A percentile compares a stretch with the other conserved stretches of the same genome.
These are phyloP conservation scores for Boletus reticulatus DNA, from an alignment of 768 basidiomycete genomes.

Conservation along the genomic window DNA sequence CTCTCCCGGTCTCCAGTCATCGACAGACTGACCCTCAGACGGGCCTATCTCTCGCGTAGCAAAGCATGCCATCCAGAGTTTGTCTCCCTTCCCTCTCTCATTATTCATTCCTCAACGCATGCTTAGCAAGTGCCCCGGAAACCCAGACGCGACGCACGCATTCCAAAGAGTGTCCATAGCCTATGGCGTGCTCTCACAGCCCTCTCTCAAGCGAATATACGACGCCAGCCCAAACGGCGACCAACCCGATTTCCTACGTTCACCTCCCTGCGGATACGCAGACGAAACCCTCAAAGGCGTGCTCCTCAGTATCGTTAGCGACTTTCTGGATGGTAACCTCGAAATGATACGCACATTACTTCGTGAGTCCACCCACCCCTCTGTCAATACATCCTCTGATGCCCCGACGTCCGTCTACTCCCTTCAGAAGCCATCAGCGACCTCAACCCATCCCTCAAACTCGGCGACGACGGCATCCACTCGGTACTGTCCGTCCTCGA, in stretches of 20 bases:
- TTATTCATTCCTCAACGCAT: neutral
- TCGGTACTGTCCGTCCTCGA: conserved; percentile 69
- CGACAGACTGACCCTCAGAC: conserved; percentile 62
- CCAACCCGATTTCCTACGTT: conserved; percentile 48
- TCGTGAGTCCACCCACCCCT: conserved; percentile 42
- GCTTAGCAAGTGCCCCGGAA: conserved; percentile 71
- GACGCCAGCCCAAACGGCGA: conserved; percentile 52
- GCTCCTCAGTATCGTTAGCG: conserved; percentile 70
- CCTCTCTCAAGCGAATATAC: conserved; percentile 64
- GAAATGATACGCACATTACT: conserved; percentile 77
- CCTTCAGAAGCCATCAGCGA: conserved; percentile 69
- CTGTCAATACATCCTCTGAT: too few species aligned
- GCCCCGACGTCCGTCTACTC: neutral
- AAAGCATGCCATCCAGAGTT: conserved; percentile 85
- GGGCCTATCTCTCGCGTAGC: conserved; percentile 76
- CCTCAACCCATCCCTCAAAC: conserved; percentile 71
- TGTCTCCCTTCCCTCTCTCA: conserved; percentile 30
- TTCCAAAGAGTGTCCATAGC: conserved; percentile 88
- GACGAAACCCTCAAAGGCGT: conserved; percentile 82
- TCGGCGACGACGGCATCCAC: conserved; percentile 79
- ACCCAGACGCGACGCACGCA: conserved; percentile 74
- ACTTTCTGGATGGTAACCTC: conserved; percentile 85
- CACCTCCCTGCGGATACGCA: conserved; percentile 53
- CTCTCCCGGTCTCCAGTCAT: conserved; percentile 46
- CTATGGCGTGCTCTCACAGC: conserved; percentile 76